phyloP scores from a whole-genome alignment of 352 stramenopile species.

The Phytophthora nicotianae region DNA sequence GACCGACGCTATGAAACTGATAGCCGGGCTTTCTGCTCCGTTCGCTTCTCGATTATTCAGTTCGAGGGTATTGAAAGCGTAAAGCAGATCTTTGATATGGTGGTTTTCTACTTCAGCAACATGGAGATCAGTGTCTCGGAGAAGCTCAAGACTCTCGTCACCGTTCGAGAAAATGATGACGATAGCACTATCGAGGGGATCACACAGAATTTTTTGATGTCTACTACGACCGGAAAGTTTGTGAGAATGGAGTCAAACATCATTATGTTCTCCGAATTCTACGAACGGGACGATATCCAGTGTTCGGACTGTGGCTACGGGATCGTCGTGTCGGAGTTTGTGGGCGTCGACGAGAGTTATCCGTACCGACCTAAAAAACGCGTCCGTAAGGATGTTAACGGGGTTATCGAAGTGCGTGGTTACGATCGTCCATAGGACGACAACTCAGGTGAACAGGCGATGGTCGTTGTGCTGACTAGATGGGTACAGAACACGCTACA shows the following conservation, averaged over 20 bases:
- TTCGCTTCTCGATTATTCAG: slow-evolving; percentile 58
- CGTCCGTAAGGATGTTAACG: slow-evolving; percentile 37
- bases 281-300: slow-evolving; percentile 23
- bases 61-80: slow-evolving; percentile 44
- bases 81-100: slow-evolving; percentile 55
- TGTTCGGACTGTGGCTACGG: slow-evolving; percentile 27
- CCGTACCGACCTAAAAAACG: slow-evolving; percentile 29
- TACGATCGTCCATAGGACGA: slow-evolving; percentile 17
- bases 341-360: slow-evolving; percentile 37
- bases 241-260: slow-evolving; percentile 51
- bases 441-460: slow-evolving; percentile 10
- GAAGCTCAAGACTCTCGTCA: slow-evolving; percentile 48
- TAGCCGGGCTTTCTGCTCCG: slow-evolving; percentile 47
- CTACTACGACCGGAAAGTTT: slow-evolving; percentile 30
- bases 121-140: slow-evolving; percentile 69
- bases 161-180: slow-evolving; percentile 54
- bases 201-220: slow-evolving; percentile 45
- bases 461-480: slow-evolving; percentile 37
- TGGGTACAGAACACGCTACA: slow-evolving; percentile 39
- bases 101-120: slow-evolving; percentile 58
- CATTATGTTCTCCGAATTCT: slow-evolving; percentile 43
- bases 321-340: slow-evolving; percentile 36
- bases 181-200: slow-evolving; percentile 20
- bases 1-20: slow-evolving; percentile 54
- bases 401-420: slow-evolving; percentile 30